Percentiles rank a stretch among this genome's conserved stretches.
Conservation (phyloP, 768 basidiomycete species). For the Tricholoma furcatifolium region DNA sequence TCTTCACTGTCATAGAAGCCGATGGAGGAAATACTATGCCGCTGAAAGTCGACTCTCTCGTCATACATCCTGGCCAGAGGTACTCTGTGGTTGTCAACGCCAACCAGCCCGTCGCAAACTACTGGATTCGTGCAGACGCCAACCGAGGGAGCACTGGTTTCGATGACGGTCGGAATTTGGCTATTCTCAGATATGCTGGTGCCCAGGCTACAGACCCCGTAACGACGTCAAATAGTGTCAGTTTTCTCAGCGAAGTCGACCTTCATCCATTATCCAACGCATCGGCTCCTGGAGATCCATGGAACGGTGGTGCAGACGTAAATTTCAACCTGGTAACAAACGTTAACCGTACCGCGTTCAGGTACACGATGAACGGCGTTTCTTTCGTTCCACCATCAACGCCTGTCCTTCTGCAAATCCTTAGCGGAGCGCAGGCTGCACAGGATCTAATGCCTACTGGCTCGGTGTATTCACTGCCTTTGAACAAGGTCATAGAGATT, state of each 20-base stretch:
- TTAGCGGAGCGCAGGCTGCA: constrained; percentile 39
- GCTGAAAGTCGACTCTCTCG: constrained; percentile 25
- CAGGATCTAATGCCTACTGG: constrained; percentile 35
- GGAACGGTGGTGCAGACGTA: constrained; percentile 14
- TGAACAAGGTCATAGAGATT: constrained; percentile 43
- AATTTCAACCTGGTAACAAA: constrained; percentile 14
- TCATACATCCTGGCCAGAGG: constrained; percentile 34
- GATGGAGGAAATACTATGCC: constrained; percentile 28
- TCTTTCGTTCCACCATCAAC: constrained; percentile 31
- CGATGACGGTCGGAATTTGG: constrained; percentile 15
- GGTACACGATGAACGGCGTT: constrained; percentile 31
- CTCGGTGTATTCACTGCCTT: constrained; percentile 36
- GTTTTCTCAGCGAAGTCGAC: constrained; percentile 7
- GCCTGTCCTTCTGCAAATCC: constrained; percentile 44
- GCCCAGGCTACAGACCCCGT: background rate
- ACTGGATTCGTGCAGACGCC: constrained; percentile 28
- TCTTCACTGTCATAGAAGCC: constrained; percentile 33
- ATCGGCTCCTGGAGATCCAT: constrained; percentile 9
- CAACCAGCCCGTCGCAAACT: constrained; percentile 29
- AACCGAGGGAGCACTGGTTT: background rate
- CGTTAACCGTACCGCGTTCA: constrained; percentile 7
- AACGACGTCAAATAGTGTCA: background rate
- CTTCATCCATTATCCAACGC: constrained; percentile 9
- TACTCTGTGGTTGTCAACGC: constrained; percentile 39
- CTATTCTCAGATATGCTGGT: constrained; percentile 14